phyloP scores from a whole-genome alignment of 2,329 filamentous ascomycete species.

The Penicillium sclerotigenum region DNA sequence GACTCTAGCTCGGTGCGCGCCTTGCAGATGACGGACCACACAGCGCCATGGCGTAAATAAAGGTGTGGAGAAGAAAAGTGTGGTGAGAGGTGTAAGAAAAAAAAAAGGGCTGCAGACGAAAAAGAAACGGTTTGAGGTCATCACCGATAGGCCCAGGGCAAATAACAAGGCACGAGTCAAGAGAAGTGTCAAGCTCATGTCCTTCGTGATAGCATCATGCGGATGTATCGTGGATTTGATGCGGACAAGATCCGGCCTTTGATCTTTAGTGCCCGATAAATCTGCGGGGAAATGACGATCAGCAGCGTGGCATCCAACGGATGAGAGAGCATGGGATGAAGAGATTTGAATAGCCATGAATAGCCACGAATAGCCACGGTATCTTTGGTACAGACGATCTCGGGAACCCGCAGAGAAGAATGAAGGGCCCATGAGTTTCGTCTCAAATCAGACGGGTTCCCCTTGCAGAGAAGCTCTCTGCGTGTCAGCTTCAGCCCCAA shows the following conservation, averaged over 20 bases:
- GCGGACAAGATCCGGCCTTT: constrained; percentile 3
- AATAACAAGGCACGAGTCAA: neutral
- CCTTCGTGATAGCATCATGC: constrained; percentile 23
- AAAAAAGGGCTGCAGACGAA: neutral
- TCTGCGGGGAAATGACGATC: constrained; percentile 20
- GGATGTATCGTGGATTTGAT: constrained; percentile 5
- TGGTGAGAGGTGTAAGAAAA: neutral
- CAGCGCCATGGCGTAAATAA: constrained; percentile 22
- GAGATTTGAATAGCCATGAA: neutral
- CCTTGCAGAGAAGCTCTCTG: constrained; percentile 19
- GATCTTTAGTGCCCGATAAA: constrained; percentile 1
- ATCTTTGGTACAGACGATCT: neutral
- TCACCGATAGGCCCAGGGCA: neutral
- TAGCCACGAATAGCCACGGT: neutral
- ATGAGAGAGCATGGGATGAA: neutral
- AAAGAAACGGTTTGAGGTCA: neutral
- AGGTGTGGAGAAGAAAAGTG: constrained; percentile 18
- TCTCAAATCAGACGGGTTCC: constrained; percentile 18
- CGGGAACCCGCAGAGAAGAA: constrained; percentile 17
- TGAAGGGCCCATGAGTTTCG: constrained; percentile 3
- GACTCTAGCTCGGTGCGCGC: neutral
- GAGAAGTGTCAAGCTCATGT: constrained; percentile 9
- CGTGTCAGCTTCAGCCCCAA: neutral
- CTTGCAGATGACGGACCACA: constrained; percentile 20
- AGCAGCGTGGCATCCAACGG: constrained; percentile 9